Conservation (phyloP, 306 rosid genomes). For the Rosa chinensis region DNA sequence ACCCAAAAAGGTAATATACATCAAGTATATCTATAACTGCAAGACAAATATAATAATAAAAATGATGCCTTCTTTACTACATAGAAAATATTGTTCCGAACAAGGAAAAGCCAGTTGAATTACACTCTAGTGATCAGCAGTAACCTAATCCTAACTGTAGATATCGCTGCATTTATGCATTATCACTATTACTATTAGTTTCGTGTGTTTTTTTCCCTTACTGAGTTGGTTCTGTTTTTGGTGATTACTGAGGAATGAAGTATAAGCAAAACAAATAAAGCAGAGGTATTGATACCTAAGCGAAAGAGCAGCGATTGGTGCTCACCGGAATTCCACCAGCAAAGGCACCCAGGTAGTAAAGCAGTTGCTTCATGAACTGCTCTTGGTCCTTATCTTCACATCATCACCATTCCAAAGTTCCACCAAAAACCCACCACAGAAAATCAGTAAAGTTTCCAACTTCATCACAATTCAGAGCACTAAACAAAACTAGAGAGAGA, state of each 20-base stretch:
- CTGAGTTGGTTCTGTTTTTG: neutral
- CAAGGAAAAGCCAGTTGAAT: neutral
- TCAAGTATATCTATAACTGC: neutral
- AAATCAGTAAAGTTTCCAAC: neutral
- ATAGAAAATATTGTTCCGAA: neutral
- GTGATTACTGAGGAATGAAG: slow-evolving; percentile 28
- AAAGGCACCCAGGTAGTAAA: slow-evolving; percentile 87
- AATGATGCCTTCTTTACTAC: neutral
- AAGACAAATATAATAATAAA: neutral
- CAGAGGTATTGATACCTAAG: slow-evolving; percentile 72
- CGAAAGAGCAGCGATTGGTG: slow-evolving; percentile 73
- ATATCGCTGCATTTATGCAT: neutral
- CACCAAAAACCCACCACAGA: neutral
- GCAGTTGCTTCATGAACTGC: slow-evolving; percentile 81
- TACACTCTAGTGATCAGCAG: neutral
- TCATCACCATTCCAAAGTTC: neutral
- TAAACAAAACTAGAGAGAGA: neutral
- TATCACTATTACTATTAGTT: neutral
- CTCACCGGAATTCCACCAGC: slow-evolving; percentile 99
- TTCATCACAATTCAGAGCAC: slow-evolving; percentile 3
- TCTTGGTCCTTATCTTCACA: slow-evolving; percentile 90
- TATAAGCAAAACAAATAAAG: slow-evolving; percentile 32
- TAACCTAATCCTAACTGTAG: neutral
- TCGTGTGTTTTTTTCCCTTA: neutral
- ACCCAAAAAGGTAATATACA: neutral